phyloP scores from a whole-genome alignment of 495 filamentous ascomycete genomes.

The Penicillium robsamsonii region DNA sequence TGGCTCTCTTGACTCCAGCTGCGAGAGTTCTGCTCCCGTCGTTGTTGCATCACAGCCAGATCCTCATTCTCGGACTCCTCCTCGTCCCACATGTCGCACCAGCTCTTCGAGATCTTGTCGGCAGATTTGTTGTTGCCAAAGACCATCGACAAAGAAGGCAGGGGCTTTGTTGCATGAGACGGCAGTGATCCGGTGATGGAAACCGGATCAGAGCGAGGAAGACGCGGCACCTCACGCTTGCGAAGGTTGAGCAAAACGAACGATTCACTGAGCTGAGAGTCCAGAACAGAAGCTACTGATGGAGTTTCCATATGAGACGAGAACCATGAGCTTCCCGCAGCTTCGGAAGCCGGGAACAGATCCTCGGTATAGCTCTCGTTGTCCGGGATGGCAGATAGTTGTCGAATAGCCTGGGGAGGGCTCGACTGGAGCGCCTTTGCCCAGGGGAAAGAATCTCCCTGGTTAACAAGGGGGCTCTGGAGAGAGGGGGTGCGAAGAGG shows the following conservation, averaged over 20 bases:
- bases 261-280: slow-evolving; percentile 68
- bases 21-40: slow-evolving; percentile 72
- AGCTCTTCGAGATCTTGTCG: slow-evolving; percentile 82
- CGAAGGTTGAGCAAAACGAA: slow-evolving; percentile 60
- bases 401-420: slow-evolving; percentile 69
- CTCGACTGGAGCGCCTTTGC: slow-evolving; percentile 83
- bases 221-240: slow-evolving; percentile 36
- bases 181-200: slow-evolving; percentile 77
- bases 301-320: slow-evolving; percentile 67
- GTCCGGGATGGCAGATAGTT: slow-evolving; percentile 84
- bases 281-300: slow-evolving; percentile 75
- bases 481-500: slow-evolving; percentile 94
- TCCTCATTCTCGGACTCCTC: slow-evolving; percentile 68
- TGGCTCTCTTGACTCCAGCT: slow-evolving; percentile 80
- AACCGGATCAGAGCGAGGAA: slow-evolving; percentile 51
- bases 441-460: slow-evolving; percentile 89
- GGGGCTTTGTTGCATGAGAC: slow-evolving; percentile 60
- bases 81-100: slow-evolving; percentile 95
- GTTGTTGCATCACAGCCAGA: slow-evolving; percentile 47
- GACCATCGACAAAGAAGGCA: slow-evolving; percentile 68
- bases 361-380: slow-evolving; percentile 80
- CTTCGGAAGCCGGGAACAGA: slow-evolving; percentile 79
- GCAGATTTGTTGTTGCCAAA: slow-evolving; percentile 66
- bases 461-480: slow-evolving; percentile 78
- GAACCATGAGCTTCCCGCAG: slow-evolving; percentile 67